Conservation (phyloP, 345 rosid genomes). For the Gossypium arboreum region DNA sequence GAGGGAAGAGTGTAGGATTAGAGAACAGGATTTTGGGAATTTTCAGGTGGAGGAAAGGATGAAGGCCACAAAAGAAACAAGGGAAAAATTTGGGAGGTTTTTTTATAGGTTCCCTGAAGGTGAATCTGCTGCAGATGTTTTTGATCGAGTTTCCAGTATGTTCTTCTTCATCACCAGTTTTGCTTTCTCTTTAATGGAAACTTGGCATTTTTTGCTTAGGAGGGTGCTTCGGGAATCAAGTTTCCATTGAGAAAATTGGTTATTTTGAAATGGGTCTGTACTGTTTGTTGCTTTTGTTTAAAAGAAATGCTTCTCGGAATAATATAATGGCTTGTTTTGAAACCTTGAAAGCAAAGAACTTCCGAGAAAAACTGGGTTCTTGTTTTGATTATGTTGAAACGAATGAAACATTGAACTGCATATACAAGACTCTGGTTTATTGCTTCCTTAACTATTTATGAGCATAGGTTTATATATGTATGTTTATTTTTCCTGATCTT, state of each 20-base stretch:
- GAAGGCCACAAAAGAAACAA: slow-evolving; percentile 57
- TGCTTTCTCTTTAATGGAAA: background rate
- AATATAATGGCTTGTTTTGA: background rate
- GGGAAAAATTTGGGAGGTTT: slow-evolving; percentile 78
- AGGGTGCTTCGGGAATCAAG: background rate
- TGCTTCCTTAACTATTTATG: background rate
- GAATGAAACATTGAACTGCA: background rate
- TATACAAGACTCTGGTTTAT: background rate
- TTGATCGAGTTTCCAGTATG: slow-evolving; percentile 93
- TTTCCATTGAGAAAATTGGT: background rate
- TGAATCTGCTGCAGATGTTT: slow-evolving; percentile 97
- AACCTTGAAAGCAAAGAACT: background rate
- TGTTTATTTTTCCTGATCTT: background rate
- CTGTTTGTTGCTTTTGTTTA: too few relatives aligned
- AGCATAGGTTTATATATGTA: background rate
- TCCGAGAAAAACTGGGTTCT: background rate
- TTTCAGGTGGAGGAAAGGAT: slow-evolving; percentile 87
- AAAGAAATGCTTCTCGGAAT: background rate
- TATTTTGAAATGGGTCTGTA: background rate
- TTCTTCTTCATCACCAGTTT: background rate
- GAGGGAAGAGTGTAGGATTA: slow-evolving; percentile 79
- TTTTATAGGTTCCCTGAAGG: slow-evolving; percentile 94
- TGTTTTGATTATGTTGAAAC: background rate
- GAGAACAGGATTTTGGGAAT: slow-evolving; percentile 97
- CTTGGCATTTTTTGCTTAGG: background rate